Conservation (phyloP, 2,329 filamentous ascomycete genomes). For the Pyricularia sp. region DNA sequence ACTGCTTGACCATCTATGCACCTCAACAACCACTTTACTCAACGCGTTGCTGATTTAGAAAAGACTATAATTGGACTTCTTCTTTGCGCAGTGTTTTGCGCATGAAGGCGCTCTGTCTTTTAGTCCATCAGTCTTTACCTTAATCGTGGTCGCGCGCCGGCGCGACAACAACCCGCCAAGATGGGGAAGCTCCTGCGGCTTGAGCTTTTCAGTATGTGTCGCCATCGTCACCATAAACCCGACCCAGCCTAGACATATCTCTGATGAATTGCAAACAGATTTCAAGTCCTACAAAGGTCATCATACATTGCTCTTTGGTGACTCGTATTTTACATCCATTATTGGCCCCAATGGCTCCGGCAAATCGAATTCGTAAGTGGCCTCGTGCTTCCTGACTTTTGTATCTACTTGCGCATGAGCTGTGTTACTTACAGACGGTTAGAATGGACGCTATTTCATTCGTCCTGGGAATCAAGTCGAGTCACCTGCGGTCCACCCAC, state of each 20-base stretch:
- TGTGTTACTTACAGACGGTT: slow-evolving; percentile 13
- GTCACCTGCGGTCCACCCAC: slow-evolving; percentile 88
- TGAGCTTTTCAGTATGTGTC: slow-evolving; percentile 72
- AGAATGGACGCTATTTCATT: slow-evolving; percentile 99
- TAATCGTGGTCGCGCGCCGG: not conserved
- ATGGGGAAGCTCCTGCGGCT: slow-evolving; percentile 97
- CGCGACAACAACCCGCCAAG: slow-evolving; percentile 4
- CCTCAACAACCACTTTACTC: not conserved
- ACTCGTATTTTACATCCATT: slow-evolving; percentile 98
- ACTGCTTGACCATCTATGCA: not conserved
- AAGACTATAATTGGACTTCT: not conserved
- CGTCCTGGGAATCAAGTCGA: slow-evolving; percentile 95
- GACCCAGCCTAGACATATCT: not conserved
- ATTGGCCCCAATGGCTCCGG: slow-evolving; percentile 99
- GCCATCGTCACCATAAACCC: not conserved
- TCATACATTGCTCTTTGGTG: slow-evolving; percentile 85
- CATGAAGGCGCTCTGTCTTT: not conserved
- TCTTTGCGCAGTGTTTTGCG: not conserved
- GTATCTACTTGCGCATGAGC: not conserved
- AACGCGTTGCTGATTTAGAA: not conserved
- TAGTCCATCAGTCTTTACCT: not conserved
- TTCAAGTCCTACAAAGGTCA: slow-evolving; percentile 99
- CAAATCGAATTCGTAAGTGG: slow-evolving; percentile 85
- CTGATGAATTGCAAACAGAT: slow-evolving; percentile 37
- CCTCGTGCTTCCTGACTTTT: not conserved